A percentile compares a stretch with the other conserved stretches of the same genome.
phyloP scores from a whole-genome alignment of 2,329 filamentous ascomycete species.

The Hymenoscyphus scutula region DNA sequence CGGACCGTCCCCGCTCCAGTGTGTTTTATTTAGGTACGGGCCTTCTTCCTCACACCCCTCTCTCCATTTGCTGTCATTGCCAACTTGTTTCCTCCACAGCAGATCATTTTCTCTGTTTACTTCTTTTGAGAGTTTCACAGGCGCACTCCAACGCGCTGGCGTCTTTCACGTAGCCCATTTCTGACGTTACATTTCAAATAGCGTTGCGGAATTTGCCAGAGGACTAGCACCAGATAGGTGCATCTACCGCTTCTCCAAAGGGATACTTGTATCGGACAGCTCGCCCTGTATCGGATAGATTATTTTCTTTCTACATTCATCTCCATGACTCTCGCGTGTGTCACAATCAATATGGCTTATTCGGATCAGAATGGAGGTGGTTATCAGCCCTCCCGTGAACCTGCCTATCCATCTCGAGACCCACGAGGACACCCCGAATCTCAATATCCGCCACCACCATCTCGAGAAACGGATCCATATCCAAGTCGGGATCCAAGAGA shows the following conservation, averaged over 20 bases:
- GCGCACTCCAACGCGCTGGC: not conserved
- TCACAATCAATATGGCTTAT: slow-evolving; percentile 34
- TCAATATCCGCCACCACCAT: not conserved
- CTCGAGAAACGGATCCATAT: no score
- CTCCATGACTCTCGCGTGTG: slow-evolving; percentile 17
- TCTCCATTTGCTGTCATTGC: not conserved
- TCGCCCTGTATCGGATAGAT: not conserved
- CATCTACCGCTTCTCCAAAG: not conserved
- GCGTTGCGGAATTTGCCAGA: not conserved
- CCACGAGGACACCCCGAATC: not conserved
- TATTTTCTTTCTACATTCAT: not conserved
- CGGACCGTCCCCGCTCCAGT: slow-evolving; percentile 20
- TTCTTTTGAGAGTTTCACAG: not conserved
- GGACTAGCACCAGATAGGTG: not conserved
- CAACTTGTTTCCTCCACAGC: not conserved
- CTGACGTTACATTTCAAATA: not conserved
- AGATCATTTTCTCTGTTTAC: not conserved
- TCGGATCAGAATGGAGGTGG: slow-evolving; percentile 32
- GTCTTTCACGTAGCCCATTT: not conserved
- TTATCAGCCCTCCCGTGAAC: slow-evolving; percentile 29
- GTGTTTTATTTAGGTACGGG: slow-evolving; percentile 2
- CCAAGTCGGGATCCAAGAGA: not conserved
- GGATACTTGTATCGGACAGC: not conserved
- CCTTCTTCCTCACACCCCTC: not conserved
- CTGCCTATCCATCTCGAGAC: not conserved